Percentiles rank a stretch among this genome's conserved stretches.
These are phyloP conservation scores for Dipteronia dyeriana DNA, from an alignment of 345 rosid genomes.

Conservation along the genomic window DNA sequence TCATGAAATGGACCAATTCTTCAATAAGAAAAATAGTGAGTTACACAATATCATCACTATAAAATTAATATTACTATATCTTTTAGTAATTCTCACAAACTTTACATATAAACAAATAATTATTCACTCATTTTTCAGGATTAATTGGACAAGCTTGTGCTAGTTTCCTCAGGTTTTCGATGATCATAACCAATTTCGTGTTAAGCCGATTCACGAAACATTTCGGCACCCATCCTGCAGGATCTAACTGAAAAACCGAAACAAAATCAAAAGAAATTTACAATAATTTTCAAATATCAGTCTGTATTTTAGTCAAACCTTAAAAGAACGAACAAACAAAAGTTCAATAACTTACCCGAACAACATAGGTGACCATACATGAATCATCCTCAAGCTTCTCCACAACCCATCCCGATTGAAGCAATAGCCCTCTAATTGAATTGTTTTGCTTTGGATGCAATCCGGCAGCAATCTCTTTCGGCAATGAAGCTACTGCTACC, in stretches of 20 bases:
- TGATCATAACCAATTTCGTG: conserved; percentile 77
- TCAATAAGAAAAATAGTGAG: too few relatives aligned
- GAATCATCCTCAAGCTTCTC: conserved; percentile 75
- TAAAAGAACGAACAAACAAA: too few relatives aligned
- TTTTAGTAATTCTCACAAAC: not conserved
- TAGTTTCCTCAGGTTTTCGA: conserved; percentile 67
- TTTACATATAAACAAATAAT: not conserved
- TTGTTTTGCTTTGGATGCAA: conserved; percentile 68
- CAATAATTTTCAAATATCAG: too few relatives aligned
- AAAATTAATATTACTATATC: not conserved
- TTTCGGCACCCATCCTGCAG: conserved; percentile 89
- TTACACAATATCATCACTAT: too few relatives aligned
- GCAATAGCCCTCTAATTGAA: conserved; percentile 59
- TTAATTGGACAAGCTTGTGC: conserved; percentile 45
- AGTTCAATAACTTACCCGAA: conserved; percentile 47
- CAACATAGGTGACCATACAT: conserved; percentile 74
- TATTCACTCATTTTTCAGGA: not conserved
- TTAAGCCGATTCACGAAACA: conserved; percentile 74
- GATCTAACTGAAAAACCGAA: conserved; percentile 59
- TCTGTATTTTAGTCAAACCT: not conserved
- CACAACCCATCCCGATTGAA: conserved; percentile 89
- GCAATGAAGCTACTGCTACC: conserved; percentile 79
- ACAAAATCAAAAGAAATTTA: too few relatives aligned
- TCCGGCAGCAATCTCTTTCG: conserved; percentile 78
- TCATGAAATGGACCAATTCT: not conserved